Base-by-base conservation (phyloP, 805 yeast species). In the Lipomyces mesembrius region DNA sequence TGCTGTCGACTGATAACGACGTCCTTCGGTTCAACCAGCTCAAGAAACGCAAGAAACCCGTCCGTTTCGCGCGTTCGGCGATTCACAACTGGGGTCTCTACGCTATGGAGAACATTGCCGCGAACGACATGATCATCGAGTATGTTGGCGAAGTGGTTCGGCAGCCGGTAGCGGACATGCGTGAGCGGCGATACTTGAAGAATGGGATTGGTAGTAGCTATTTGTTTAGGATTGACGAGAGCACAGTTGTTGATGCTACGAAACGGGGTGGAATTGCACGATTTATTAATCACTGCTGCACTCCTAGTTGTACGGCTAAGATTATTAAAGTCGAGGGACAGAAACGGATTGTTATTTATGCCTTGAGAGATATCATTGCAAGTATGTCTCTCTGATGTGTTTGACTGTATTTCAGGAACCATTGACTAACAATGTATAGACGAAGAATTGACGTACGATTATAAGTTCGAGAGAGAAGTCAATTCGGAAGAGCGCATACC, bases 11-110 rank as follows among this genome's bases (percentile, higher is more conserved):
- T 2, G 96, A 91, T 73, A 87, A 90, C 0, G 98, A 92, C 74
- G 84, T 91, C 5, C 80, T 93, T 72, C 88, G 91, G 56, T 83
- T 92, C 79, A 94, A 93, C 76, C 96, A 94, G 70, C 83, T 94
- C 73, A 90, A 91, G 71, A 92, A 91, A 75, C 84, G 98, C 70
- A 91, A 89, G 77, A 94, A 94, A 75, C 97, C 97, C 0, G 98
- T 94, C 8, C 89, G 95, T n/a, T 93, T 93, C 82, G 98, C 98
- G 0, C 83, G 98, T 62, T 92, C 98, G 1, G 96, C 98, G 0
- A 95, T 95, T 74, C 99, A 95, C 77, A 92, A 94, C 75, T 95
- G 99, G 99, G 99, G 99, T 0, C 80, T 95, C 52, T 95, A 92
- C 78, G 99, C 99, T 0, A 80, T 91, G 74, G 98, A 95, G 74